Evolutionary conservation across 805 yeast genomes (phyloP).

Genomic region (Candida rishiriensis): DNA sequence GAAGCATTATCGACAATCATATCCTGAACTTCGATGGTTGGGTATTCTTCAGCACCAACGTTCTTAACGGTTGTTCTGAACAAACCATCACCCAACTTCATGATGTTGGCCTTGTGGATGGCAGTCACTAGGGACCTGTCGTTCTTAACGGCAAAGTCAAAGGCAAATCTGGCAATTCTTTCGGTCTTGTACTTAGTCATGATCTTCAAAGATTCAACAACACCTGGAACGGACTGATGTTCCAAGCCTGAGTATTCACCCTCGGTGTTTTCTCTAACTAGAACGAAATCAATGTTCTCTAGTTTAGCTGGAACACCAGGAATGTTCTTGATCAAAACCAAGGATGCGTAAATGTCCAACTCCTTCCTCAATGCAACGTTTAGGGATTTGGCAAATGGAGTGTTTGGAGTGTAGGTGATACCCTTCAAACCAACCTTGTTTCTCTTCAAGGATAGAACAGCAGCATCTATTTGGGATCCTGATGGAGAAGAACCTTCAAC

Average conservation of each 20-base stretch:
- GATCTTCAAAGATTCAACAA: constrained; percentile 93
- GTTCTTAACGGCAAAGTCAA: constrained; percentile 90
- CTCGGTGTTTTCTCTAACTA: constrained; percentile 98
- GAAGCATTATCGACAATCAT: constrained; percentile 98
- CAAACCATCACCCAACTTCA: constrained; percentile 98
- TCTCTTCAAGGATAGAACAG: constrained; percentile 87
- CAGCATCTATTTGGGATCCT: constrained; percentile 62
- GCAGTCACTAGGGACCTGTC: constrained; percentile 92
- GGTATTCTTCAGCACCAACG: constrained; percentile 80
- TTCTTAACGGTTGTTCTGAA: constrained; percentile 91
- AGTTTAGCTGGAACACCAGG: constrained; percentile 92
- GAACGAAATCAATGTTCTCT: constrained; percentile 83
- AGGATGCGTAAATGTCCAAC: constrained; percentile 90
- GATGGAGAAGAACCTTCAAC: constrained; percentile 32
- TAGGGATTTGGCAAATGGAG: constrained; percentile 73
- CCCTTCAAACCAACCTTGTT: constrained; percentile 97
- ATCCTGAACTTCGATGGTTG: constrained; percentile 77
- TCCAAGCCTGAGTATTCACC: constrained; percentile 98
- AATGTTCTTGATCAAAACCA: constrained; percentile 88
- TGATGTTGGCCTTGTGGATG: constrained; percentile 97
- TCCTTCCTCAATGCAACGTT: constrained; percentile 97
- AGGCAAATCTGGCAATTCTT: constrained; percentile 96
- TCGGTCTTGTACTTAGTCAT: constrained; percentile 93
- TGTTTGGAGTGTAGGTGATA: constrained; percentile 85
- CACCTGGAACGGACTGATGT: constrained; percentile 96